Evolutionary conservation across 75 land plant species (phyloP).

Genomic region (Picea sitchensis): DNA sequence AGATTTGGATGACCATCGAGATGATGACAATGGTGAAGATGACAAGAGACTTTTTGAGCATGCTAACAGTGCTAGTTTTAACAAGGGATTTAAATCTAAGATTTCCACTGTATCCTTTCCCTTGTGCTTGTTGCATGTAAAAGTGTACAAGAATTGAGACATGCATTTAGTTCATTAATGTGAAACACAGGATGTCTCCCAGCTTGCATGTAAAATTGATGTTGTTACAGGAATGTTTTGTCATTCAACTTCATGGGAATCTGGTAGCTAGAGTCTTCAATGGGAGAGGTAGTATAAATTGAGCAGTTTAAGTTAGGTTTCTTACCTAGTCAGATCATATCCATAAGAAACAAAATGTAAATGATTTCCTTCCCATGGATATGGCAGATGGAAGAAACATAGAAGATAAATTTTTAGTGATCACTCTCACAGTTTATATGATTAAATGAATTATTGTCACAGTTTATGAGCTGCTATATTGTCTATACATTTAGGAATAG

Average conservation of each 20-base stretch:
- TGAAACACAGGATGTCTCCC: not conserved
- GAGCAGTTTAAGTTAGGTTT: not conserved
- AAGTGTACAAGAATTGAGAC: not conserved
- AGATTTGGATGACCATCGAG: constrained; percentile 35
- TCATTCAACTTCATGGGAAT: not conserved
- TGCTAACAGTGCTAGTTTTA: not conserved
- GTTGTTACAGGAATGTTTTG: not conserved
- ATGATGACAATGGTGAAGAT: constrained; percentile 28
- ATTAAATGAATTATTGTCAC: not conserved
- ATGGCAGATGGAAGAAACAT: not conserved
- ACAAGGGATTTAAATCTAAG: constrained; percentile 6
- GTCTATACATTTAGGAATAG: no score
- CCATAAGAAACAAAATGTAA: not conserved
- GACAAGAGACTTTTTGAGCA: not conserved
- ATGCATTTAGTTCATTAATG: not conserved
- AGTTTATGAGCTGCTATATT: no score
- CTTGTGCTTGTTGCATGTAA: not conserved
- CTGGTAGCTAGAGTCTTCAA: not conserved
- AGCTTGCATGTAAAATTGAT: not conserved
- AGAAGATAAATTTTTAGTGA: not conserved
- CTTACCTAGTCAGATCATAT: not conserved
- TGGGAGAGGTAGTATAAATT: not conserved
- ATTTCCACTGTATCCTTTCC: not conserved
- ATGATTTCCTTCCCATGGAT: not conserved
- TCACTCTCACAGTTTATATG: not conserved